Evolutionary conservation across 2,329 filamentous ascomycete species (phyloP).

Genomic region (Xylaria multiplex): DNA sequence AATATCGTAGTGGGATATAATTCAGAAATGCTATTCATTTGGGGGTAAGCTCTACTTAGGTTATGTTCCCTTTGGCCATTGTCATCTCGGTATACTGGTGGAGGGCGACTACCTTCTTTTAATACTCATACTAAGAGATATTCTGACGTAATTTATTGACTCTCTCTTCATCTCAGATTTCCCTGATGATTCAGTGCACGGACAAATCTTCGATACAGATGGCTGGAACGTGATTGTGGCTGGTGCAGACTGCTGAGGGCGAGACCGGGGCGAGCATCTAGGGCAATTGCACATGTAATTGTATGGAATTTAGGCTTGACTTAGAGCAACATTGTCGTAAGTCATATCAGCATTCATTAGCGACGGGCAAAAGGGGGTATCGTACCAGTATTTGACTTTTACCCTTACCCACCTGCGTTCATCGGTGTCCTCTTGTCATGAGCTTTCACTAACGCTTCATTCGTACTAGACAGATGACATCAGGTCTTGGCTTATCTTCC

Average conservation of each 20-base stretch:
- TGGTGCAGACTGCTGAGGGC: conserved; percentile 29
- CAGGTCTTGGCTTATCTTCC: not conserved
- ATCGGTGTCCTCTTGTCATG: not conserved
- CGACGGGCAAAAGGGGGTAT: not conserved
- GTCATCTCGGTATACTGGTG: not conserved
- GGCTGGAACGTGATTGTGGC: conserved; percentile 36
- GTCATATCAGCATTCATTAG: not conserved
- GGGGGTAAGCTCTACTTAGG: conserved; percentile 21
- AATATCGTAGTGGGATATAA: conserved; percentile 20
- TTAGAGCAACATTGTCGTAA: not conserved
- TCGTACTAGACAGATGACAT: not conserved
- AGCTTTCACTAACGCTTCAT: not conserved
- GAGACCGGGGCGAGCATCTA: not conserved
- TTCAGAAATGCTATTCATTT: conserved; percentile 33
- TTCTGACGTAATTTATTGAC: conserved; percentile 12
- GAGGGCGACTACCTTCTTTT: not conserved
- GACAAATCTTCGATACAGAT: conserved; percentile 33
- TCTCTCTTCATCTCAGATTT: conserved; percentile 9
- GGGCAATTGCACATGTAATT: not conserved
- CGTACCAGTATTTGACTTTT: not conserved
- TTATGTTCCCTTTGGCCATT: not conserved
- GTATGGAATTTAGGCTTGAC: not conserved
- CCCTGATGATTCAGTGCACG: conserved; percentile 31
- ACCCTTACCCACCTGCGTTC: not conserved
- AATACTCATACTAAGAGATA: not conserved